Conservation (phyloP, 2,329 filamentous ascomycete genomes). For the Penicillium decumbens region DNA sequence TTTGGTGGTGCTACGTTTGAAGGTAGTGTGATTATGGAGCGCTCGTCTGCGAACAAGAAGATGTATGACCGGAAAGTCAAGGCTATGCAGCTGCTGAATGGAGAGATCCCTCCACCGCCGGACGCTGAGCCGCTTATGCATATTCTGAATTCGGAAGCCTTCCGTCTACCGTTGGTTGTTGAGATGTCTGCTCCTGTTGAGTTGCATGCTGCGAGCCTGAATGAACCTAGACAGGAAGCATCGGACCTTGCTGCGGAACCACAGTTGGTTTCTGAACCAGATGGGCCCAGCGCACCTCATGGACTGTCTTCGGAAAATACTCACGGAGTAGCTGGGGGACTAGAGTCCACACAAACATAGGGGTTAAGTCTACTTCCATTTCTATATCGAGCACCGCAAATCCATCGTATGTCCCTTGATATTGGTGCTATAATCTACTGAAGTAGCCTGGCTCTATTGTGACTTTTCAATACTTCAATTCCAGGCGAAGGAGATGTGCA, state of each 20-base stretch:
- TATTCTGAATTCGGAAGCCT: conserved; percentile 63
- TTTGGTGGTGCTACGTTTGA: conserved; percentile 93
- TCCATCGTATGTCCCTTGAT: not conserved
- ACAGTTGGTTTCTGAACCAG: not conserved
- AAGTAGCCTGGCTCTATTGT: too few relatives aligned
- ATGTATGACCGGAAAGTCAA: conserved; percentile 79
- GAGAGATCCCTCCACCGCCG: conserved; percentile 69
- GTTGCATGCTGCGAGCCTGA: not conserved
- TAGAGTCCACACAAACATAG: not conserved
- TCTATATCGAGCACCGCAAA: not conserved
- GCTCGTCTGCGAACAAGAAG: conserved; percentile 90
- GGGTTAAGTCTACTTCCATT: not conserved
- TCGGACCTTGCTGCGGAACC: not conserved
- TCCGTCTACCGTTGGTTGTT: not conserved
- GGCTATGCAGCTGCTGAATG: conserved; percentile 71
- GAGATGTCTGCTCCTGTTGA: not conserved
- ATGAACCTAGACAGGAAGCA: not conserved
- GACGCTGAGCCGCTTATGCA: conserved; percentile 76
- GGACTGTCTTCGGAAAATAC: not conserved
- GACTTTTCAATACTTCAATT: too few relatives aligned
- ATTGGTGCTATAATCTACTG: too few relatives aligned
- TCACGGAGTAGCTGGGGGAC: not conserved
- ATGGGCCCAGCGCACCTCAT: not conserved
- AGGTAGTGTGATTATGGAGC: conserved; percentile 82
- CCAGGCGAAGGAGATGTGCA: too few relatives aligned